Base-by-base conservation (phyloP, 169 alveolate species). In the Eimeria maxima region DNA sequence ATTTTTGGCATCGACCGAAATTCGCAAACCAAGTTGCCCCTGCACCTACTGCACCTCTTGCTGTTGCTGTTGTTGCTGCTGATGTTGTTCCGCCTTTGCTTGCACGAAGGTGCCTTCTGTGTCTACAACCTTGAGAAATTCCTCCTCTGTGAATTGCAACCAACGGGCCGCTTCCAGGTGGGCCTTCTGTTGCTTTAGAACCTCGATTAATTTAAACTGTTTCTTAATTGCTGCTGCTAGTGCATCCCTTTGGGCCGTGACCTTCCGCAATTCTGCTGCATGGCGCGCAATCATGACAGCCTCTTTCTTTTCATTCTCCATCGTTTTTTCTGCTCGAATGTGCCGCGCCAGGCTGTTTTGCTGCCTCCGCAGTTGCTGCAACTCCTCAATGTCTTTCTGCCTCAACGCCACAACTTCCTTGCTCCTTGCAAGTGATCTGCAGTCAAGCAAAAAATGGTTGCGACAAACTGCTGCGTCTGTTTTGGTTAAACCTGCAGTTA, bases 151-250 rank as follows among this genome's bases (percentile, higher is more conserved):
- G 93, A 98, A 97, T 18, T 97, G 96, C 7, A 98, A 97, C 88
- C 97, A 65, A 87, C 98, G 97, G 8, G 99, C 99, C 22, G 98
- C 98, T 93, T 98, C 99, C 71, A 98, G 83, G 95, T 98, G 99
- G 87, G 97, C 98, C 95, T 98, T 98, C 92, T 98, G 98, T 73
- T 98, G 97, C 94, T 98, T 98, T n/a, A 98, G 97, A 47, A 98
- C 96, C 93, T 98, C 98, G 65, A 98, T 97, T 53, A 98, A 96
- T 95, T 98, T 98, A 96, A 97, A 96, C 93, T 97, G 98, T 88
- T 97, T 98, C 96, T 98, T 98, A 96, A 97, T 97, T 0, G 98
- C 99, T 8, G 96, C 95, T 55, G 97, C 91, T 14, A 98, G 95
- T 84, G 98, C 99, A 86, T 97, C 97, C 90, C 98, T 95, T 89